These are phyloP conservation scores for Populus tremula DNA, from an alignment of 345 rosid genomes.

Conservation along the genomic window DNA sequence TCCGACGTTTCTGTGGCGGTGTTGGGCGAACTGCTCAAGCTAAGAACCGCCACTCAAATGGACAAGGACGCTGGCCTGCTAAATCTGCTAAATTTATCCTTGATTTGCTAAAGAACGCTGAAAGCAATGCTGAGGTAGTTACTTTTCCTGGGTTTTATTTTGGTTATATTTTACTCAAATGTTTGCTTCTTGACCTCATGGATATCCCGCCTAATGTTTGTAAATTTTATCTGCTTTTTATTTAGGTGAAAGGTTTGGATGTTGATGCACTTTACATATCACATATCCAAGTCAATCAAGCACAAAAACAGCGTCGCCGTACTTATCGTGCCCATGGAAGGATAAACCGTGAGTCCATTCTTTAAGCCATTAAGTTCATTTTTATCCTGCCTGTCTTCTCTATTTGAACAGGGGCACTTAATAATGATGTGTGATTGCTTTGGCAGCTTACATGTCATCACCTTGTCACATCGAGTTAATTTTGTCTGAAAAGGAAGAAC, in stretches of 20 bases:
- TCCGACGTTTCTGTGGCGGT: slow-evolving; percentile 70
- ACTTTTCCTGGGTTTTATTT: neutral
- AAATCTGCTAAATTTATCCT: slow-evolving; percentile 53
- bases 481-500: slow-evolving; percentile 66
- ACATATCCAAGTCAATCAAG: slow-evolving; percentile 77
- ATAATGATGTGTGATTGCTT: neutral
- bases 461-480: slow-evolving; percentile 71
- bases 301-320: slow-evolving; percentile 70
- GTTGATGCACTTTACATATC: slow-evolving; percentile 61
- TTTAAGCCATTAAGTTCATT: neutral
- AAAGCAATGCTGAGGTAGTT: slow-evolving; percentile 72
- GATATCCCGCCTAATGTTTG: neutral
- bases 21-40: slow-evolving; percentile 80
- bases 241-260: slow-evolving; percentile 72
- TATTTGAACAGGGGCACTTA: neutral
- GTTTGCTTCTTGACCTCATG: neutral
- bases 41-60: slow-evolving; percentile 74
- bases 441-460: slow-evolving; percentile 70
- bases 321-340: slow-evolving; percentile 81
- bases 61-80: slow-evolving; percentile 77
- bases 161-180: neutral
- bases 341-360: slow-evolving; percentile 55
- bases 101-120: slow-evolving; percentile 63
- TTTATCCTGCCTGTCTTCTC: neutral
- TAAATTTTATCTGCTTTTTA: neutral